Evolutionary conservation across 2,329 filamentous ascomycete genomes (phyloP), one percentile per base, ranked within the genome.

Genomic region (Nakataea oryzae): DNA sequence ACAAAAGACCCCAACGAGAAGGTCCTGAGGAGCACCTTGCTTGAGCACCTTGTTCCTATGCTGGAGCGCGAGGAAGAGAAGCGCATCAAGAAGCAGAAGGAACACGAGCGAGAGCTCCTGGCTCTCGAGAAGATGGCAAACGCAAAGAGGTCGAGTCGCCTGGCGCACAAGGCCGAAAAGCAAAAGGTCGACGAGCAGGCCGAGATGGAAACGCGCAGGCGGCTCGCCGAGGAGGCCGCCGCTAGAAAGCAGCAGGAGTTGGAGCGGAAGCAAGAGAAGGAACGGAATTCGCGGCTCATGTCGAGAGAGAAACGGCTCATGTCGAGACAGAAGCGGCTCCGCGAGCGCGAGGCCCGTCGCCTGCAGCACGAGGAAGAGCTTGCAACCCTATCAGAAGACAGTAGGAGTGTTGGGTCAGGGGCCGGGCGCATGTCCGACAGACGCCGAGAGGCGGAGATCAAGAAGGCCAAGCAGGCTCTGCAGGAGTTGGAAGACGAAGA

Each of bases 71-170:
- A 90, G 66, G 86, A 88, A 67, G 83, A 93, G 68, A 83, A 86
- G 32, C 86, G 87, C 64, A 93, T 93, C 73, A 76, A 85, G 75
- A 81, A 91, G 78, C 79, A 88, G 59, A 69, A 78, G 3, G 83
- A 86, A 64, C 80, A 88, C 68, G 85, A 96, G 71, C 90, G 87
- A 65, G 93, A 97, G 69, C 75, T 96, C 27, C 79, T 91, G 61
- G 91, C 86, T 67, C 74, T 96, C 66, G 88, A 93, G 68, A 93
- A 95, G 72, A 83, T 97, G 76, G 91, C 91, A n/a, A 90, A 88
- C 62, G 93, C 95, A 4, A 99, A 99, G 76, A 82, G 95, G 65
- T 99, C 95, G 0, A 96, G 91, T 69, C 86, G 95, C 65, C 85
- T 99, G 67, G 93, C 93, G 24, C 83, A 84, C 66, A 96, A 91